phyloP scores from a whole-genome alignment of 106 monocot species.

The Ottelia alismoides region DNA sequence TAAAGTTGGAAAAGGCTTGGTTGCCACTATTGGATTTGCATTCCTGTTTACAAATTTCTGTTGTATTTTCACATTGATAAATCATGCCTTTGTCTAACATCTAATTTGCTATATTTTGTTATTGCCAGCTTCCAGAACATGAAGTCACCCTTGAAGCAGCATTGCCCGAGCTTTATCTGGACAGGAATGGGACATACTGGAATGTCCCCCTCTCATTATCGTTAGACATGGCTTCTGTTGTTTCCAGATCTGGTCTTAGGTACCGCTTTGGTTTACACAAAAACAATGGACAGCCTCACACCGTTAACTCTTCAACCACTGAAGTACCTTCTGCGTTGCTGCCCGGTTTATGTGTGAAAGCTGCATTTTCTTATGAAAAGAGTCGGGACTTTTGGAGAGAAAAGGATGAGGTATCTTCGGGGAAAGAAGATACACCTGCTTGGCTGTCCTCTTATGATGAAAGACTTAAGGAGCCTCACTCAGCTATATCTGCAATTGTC shows the following conservation, averaged over 20 bases:
- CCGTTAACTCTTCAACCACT: conserved; percentile 22
- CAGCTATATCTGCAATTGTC: conserved; percentile 63
- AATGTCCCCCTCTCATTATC: conserved; percentile 61
- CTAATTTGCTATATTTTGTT: no score
- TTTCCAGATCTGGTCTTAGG: conserved; percentile 59
- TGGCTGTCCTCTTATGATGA: conserved; percentile 54
- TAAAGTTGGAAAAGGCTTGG: no score
- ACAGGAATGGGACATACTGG: conserved; percentile 65
- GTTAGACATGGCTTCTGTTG: conserved; percentile 48
- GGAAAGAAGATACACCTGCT: conserved; percentile 13
- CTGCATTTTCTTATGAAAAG: conserved; percentile 72
- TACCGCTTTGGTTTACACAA: conserved; percentile 72
- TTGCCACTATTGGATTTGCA: no score
- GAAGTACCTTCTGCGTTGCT: conserved; percentile 33
- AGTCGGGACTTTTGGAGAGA: conserved; percentile 67
- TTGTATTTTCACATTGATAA: no score
- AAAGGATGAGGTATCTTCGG: conserved; percentile 16
- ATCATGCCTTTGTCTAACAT: no score
- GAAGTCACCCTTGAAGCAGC: conserved; percentile 78
- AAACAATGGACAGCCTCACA: conserved; percentile 48
- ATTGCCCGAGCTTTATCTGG: conserved; percentile 58
- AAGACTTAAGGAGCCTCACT: conserved; percentile 65
- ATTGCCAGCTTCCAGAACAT: conserved; percentile 60
- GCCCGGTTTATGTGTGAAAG: conserved; percentile 77
- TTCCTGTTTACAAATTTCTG: no score